Percentiles rank a stretch among this genome's conserved stretches.
Conservation (phyloP, 139 green algal species). For the Micractinium sp. region DNA sequence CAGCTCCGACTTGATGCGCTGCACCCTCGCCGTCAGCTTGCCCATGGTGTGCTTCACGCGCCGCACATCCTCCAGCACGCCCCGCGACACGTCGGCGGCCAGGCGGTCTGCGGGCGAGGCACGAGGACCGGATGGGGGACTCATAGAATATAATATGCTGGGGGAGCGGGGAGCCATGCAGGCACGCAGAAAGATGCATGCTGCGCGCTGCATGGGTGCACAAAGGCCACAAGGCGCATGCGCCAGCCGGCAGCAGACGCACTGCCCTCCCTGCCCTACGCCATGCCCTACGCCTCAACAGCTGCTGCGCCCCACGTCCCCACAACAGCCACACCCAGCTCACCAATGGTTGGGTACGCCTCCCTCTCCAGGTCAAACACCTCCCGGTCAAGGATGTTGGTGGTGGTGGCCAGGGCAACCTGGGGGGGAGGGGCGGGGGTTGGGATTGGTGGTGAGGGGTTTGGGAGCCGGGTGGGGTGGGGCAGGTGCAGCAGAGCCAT, state of each 20-base stretch:
- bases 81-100: constrained; percentile 24
- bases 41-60: constrained; percentile 40
- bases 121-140: too few relatives aligned
- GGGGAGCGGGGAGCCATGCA: neutral
- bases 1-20: constrained; percentile 47
- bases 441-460: too few relatives aligned
- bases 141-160: too few relatives aligned
- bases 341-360: constrained; percentile 29
- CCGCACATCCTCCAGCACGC: constrained; percentile 50
- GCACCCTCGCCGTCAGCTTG: constrained; percentile 29
- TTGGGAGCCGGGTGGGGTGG: too few relatives aligned
- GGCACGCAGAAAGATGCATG: too few relatives aligned
- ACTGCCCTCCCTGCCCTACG: too few relatives aligned
- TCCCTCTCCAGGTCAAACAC: constrained; percentile 21
- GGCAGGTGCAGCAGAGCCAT: too few relatives aligned
- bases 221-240: too few relatives aligned
- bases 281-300: too few relatives aligned
- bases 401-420: constrained; percentile 21
- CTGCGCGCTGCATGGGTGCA: too few relatives aligned
- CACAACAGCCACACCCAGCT: neutral
- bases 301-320: too few relatives aligned
- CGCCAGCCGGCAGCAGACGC: too few relatives aligned
- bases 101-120: neutral
- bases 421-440: constrained; percentile 14
- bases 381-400: constrained; percentile 12